These are phyloP conservation scores for Flaveria bidentis DNA, from an alignment of 129 eudicot species.

Conservation along the genomic window DNA sequence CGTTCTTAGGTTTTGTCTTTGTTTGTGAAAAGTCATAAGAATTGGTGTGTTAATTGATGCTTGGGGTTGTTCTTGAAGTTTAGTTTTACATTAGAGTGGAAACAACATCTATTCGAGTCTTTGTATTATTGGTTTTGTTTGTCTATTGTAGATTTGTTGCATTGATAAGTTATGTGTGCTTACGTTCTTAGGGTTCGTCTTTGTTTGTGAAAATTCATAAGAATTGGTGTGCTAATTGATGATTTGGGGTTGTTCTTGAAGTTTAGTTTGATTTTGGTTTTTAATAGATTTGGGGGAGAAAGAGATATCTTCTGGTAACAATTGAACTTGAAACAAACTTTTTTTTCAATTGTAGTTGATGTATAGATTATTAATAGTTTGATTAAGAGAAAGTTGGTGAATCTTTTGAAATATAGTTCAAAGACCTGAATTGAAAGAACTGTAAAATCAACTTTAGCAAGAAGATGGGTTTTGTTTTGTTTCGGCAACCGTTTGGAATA, in stretches of 20 bases:
- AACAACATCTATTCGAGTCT: no score
- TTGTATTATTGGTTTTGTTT: neutral
- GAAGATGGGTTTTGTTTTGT: no score
- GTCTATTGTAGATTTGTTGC: neutral
- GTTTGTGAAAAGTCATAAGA: neutral
- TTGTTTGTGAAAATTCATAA: neutral
- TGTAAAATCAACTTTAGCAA: neutral
- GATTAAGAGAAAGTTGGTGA: neutral
- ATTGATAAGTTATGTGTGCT: neutral
- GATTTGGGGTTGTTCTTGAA: neutral
- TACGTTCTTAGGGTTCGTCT: constrained; percentile 5
- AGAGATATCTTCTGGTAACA: neutral
- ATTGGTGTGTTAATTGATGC: neutral
- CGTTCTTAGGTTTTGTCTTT: constrained; percentile 4
- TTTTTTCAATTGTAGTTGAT: neutral
- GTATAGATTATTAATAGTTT: neutral
- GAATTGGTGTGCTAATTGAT: neutral
- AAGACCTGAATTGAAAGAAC: neutral
- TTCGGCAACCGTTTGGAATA: no score
- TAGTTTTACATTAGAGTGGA: neutral
- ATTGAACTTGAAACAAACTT: neutral
- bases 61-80: neutral
- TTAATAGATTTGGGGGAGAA: neutral
- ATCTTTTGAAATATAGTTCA: neutral
- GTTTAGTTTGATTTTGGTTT: neutral